Base-by-base conservation (phyloP, 2,329 filamentous ascomycete genomes). In the Curvularia verruculosa region DNA sequence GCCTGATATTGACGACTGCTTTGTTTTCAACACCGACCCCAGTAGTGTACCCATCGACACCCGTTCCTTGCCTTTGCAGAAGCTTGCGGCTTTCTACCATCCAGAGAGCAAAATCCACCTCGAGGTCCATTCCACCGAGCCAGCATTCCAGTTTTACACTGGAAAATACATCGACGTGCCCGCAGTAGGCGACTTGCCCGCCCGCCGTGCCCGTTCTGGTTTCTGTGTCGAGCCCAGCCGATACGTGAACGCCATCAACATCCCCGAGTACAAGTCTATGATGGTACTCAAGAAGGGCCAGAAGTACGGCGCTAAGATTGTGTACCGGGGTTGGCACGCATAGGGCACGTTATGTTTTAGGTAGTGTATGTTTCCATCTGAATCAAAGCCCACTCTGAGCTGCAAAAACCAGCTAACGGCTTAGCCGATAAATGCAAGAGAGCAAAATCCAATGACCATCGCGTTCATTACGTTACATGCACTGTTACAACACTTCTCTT, bases 81-180 rank as follows among this genome's bases (percentile, higher is more conserved):
- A 84, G 57, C 85, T 94, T 44, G 85, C 91, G 44, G 81, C 85
- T 23, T 90, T 95, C 56, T 85, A 84, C 75, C 91, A 97, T 75
- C 86, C 91, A 5, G 82, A 81, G 48, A 89, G 87, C 26, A 86
- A 87, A 61, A 83, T 97, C 64, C 89, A 96, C 74, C 86, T 98
- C 48, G 91, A 97, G 77, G 89, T 96, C 5, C 82, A 87, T 70
- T 95, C 91, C 80, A 98, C 94, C 0, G 94, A 98, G 81, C 95
- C 95, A 0, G 91, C 92, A 0, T 98, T 97, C 82, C 94, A 98
- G 77, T 96, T 97, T 80, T 98, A 98, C 79, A 96, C 92, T 0
- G 95, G 94, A 63, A 89, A 90, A 72, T 89, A 87, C 71, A 92
- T 96, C 64, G 81, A 95, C 67, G 89, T 96, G 12, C 89, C 90